These are phyloP conservation scores for Ophiocordyceps sinensis DNA, from an alignment of 2,329 filamentous ascomycete species.

Conservation along the genomic window DNA sequence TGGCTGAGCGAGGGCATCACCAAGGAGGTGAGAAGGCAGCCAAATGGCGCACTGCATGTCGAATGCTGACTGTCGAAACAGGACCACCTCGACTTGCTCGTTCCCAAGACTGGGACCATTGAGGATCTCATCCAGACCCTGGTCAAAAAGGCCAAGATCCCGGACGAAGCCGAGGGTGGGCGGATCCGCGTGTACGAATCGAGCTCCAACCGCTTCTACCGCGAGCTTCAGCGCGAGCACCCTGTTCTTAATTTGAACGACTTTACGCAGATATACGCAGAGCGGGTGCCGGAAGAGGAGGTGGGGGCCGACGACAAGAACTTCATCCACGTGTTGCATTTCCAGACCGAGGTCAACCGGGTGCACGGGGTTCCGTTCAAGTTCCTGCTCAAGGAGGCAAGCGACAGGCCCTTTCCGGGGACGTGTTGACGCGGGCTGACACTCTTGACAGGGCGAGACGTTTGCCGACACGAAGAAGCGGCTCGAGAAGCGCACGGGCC, in stretches of 20 bases:
- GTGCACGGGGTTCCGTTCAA: constrained; percentile 83
- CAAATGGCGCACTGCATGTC: not conserved
- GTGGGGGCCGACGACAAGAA: constrained; percentile 39
- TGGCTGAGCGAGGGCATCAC: constrained; percentile 82
- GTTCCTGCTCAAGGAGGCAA: constrained; percentile 69
- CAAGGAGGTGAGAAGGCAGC: constrained; percentile 54
- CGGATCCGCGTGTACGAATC: constrained; percentile 72
- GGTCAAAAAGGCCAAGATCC: constrained; percentile 65
- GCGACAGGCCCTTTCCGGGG: constrained; percentile 10
- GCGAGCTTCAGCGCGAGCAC: constrained; percentile 55
- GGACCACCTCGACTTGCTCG: constrained; percentile 70
- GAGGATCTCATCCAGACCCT: constrained; percentile 64
- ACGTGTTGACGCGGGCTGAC: too few relatives aligned
- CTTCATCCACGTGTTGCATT: constrained; percentile 75
- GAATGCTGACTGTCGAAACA: constrained; percentile 15
- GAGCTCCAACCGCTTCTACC: constrained; percentile 70
- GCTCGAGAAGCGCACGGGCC: constrained; percentile 79
- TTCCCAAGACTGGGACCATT: constrained; percentile 72
- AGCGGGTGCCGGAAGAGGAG: constrained; percentile 64
- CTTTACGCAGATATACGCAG: constrained; percentile 68
- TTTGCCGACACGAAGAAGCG: constrained; percentile 91
- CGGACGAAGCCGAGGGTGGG: constrained; percentile 55
- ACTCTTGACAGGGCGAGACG: constrained; percentile 48
- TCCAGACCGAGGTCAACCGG: constrained; percentile 76
- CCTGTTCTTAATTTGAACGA: constrained; percentile 75